Conservation (phyloP, 2,329 filamentous ascomycete genomes). For the Clarireedia monteithiana region DNA sequence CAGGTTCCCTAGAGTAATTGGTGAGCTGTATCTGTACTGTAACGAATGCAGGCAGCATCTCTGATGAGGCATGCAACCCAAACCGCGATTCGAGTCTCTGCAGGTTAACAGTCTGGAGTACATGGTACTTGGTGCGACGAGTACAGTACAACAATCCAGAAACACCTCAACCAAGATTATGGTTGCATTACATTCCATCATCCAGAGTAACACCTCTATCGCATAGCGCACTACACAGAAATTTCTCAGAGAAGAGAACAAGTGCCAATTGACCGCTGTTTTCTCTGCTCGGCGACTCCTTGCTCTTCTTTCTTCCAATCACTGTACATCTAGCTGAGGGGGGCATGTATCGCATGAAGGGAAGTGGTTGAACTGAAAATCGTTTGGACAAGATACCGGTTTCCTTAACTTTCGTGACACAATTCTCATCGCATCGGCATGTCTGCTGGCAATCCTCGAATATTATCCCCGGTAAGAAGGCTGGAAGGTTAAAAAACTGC, state of each 20-base stretch:
- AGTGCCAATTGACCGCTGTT: background rate
- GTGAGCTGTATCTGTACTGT: background rate
- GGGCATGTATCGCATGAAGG: conserved; percentile 7
- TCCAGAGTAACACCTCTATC: conserved; percentile 2
- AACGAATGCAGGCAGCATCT: background rate
- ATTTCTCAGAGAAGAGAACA: background rate
- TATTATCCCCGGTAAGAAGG: no score
- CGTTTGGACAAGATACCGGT: background rate
- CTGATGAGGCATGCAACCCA: conserved; percentile 10
- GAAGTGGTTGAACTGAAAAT: conserved; percentile 3
- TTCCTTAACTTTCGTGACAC: background rate
- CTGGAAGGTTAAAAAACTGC: no score
- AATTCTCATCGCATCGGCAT: background rate
- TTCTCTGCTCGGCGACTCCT: background rate
- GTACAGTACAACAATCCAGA: conserved; percentile 9
- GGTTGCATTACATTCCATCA: background rate
- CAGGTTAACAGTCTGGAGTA: conserved; percentile 8
- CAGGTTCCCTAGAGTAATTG: background rate
- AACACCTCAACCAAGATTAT: conserved; percentile 7
- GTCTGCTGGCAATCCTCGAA: background rate
- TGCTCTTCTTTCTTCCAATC: background rate
- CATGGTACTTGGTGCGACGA: background rate
- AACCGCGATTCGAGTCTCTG: conserved; percentile 7
- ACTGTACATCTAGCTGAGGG: background rate
- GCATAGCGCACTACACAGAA: background rate